Evolutionary conservation across 306 rosid species (phyloP).

Genomic region (Pterocarpus santalinus): DNA sequence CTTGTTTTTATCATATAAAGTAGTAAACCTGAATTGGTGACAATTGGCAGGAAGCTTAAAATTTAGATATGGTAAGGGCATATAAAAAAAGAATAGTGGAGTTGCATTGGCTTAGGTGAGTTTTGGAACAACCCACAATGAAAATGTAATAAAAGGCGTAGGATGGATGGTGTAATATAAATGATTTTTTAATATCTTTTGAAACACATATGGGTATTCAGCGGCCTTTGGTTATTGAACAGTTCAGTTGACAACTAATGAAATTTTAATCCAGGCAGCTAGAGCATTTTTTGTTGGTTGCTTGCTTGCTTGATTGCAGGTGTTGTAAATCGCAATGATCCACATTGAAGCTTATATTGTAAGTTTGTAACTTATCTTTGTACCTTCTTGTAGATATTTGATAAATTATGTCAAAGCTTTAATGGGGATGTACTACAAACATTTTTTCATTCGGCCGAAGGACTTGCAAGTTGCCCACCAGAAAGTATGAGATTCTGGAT

Average conservation of each 20-base stretch:
- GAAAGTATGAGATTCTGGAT: slow-evolving; percentile 76
- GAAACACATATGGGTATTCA: slow-evolving; percentile 23
- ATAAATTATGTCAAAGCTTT: slow-evolving; percentile 94
- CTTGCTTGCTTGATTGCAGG: slow-evolving; percentile 5
- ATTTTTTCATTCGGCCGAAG: slow-evolving; percentile 88
- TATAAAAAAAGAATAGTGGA: neutral
- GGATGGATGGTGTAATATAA: slow-evolving; percentile 13
- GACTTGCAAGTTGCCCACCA: slow-evolving; percentile 79
- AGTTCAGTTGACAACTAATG: slow-evolving; percentile 31
- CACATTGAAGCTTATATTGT: slow-evolving; percentile 6
- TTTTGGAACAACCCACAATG: slow-evolving; percentile 30
- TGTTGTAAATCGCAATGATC: slow-evolving; percentile 36
- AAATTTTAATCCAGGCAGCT: slow-evolving; percentile 21
- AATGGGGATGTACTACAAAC: slow-evolving; percentile 93
- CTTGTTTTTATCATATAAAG: slow-evolving; percentile 24
- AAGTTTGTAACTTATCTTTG: slow-evolving; percentile 47
- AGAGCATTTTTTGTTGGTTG: neutral
- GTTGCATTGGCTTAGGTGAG: slow-evolving; percentile 13
- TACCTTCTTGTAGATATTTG: slow-evolving; percentile 83
- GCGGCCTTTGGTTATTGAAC: slow-evolving; percentile 24
- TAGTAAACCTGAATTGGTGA: slow-evolving; percentile 38
- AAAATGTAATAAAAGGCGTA: slow-evolving; percentile 34
- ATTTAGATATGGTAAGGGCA: slow-evolving; percentile 8
- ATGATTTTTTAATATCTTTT: slow-evolving; percentile 20
- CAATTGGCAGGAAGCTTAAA: slow-evolving; percentile 24